Base-by-base conservation (phyloP, 441 rosid genomes). In the Hypseocharis bilobata region DNA sequence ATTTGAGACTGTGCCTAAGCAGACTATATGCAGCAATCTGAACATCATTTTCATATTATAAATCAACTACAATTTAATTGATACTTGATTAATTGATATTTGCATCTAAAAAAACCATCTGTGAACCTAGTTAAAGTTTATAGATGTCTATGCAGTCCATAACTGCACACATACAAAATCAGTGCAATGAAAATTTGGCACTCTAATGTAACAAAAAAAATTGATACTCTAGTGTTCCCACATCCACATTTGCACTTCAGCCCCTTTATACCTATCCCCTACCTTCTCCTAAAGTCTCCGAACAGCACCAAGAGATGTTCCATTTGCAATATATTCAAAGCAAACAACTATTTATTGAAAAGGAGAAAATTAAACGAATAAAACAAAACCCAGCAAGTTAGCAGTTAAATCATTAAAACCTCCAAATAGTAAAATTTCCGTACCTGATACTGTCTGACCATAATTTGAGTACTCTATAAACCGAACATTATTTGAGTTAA, bases 381-480 rank as follows among this genome's bases (percentile, higher is more conserved):
- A 20, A 49, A 20, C 20, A 49, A 49, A 7, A 49, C 55, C 27
- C n/a, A 62, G 38, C 26, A 62, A 47, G 27, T 28, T 29, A 17
- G 19, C 8, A 61, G 36, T 23, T 62, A 62, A 51, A 61, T n/a
- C 32, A 27, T 61, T 36, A 5, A 68, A 72, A 64, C 20, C 27
- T 20, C 55, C 29, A 32, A 64, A 29, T 25, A n/a, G 44, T 29
- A 72, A 58, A 23, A 36, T 17, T 44, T 57, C 16, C 5, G 34
- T 67, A 92, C 98, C 98, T 67, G 98, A 90, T 64, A 92, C 75
- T 0, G 91, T 81, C 81, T 88, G 97, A 30, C 97, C 98, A 66
- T 92, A 88, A 58, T 90, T 85, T 0, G 92, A 86, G 67, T 90
- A 92, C 76, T 92, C 97, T 88, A 92, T 86, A 66, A 81, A 90